phyloP scores from a whole-genome alignment of 176 grass and related monocot species.

The Juncus effusus region DNA sequence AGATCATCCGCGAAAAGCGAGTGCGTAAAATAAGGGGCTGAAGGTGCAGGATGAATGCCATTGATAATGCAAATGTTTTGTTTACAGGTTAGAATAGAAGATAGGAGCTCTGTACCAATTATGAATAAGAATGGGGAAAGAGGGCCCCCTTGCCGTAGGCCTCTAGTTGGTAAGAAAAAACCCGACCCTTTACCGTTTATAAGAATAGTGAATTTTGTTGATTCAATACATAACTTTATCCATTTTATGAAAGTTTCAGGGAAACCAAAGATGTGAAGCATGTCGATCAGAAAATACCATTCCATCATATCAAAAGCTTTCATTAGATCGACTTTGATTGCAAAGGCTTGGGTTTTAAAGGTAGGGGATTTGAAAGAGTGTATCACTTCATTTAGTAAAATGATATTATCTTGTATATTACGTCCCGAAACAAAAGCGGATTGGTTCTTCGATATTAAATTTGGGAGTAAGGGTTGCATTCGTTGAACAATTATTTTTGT shows the following conservation, averaged over 20 bases:
- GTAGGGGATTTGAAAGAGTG: too few species aligned
- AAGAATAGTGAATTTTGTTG: not conserved
- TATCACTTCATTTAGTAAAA: too few species aligned
- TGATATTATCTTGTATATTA: too few species aligned
- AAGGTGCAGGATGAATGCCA: too few species aligned
- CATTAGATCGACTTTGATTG: not conserved
- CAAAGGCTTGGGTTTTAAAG: not conserved
- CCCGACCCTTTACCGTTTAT: not conserved
- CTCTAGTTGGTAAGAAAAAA: not conserved
- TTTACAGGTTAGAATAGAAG: not conserved
- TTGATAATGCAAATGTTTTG: not conserved
- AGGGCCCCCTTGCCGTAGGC: not conserved
- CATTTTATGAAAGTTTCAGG: not conserved
- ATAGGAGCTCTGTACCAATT: not conserved
- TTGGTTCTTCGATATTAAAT: not conserved
- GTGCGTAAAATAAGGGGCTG: not conserved
- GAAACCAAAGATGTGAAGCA: not conserved
- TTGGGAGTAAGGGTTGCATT: too few species aligned
- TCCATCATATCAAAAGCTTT: not conserved
- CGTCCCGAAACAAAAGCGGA: not conserved
- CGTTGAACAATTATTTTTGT: not conserved
- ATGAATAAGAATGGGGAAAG: not conserved
- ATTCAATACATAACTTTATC: not conserved
- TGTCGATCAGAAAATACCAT: not conserved
- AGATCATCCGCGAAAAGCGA: too few species aligned